A percentile compares a stretch with the other conserved stretches of the same genome.
Conservation (phyloP, 2,329 filamentous ascomycete species). For the Apiospora phragmitis region DNA sequence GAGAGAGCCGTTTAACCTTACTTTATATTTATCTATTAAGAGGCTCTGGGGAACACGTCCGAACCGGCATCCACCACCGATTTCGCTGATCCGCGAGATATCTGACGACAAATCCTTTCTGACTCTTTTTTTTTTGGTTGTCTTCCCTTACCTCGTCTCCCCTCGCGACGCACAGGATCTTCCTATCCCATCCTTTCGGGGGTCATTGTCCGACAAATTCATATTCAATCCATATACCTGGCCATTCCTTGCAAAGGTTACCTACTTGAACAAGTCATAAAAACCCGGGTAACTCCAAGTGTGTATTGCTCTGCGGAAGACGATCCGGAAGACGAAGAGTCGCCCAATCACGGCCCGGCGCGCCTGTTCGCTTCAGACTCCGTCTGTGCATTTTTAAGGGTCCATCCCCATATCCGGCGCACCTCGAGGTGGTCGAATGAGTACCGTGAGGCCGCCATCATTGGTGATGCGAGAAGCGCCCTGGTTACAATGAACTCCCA, state of each 20-base stretch:
- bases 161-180: neutral
- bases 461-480: neutral
- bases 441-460: neutral
- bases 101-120: neutral
- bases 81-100: neutral
- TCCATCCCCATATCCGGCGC: conserved; percentile 5
- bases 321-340: neutral
- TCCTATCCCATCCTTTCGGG: neutral
- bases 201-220: too few relatives aligned
- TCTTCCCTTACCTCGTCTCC: neutral
- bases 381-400: conserved; percentile 12
- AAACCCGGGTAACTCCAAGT: neutral
- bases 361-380: neutral
- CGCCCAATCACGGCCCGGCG: conserved; percentile 10
- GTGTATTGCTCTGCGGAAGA: neutral
- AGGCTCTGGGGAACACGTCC: neutral
- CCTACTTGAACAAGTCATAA: neutral
- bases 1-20: neutral
- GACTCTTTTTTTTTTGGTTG: neutral
- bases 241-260: too few relatives aligned
- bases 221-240: neutral
- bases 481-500: conserved; percentile 30
- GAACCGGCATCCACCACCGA: neutral
- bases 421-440: conserved; percentile 7
- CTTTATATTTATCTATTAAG: neutral